A percentile compares a stretch with the other conserved stretches of the same genome.
Conservation (phyloP, 768 basidiomycete species). For the Boletus insuetus region DNA sequence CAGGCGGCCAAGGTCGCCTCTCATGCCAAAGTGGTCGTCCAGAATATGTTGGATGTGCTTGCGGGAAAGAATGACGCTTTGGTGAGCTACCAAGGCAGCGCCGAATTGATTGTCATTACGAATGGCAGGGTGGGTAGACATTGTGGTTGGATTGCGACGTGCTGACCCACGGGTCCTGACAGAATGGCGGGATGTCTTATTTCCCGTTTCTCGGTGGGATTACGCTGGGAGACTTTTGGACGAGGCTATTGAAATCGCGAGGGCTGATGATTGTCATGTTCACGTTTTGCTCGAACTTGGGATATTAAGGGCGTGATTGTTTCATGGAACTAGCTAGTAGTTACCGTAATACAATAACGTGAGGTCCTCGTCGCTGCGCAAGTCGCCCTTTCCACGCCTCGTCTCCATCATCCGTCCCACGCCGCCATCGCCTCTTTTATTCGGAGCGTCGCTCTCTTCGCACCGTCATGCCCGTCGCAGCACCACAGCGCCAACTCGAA, state of each 20-base stretch:
- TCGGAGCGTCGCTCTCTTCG: neutral
- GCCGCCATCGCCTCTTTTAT: neutral
- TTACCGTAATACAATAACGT: neutral
- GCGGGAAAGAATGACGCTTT: slow-evolving; percentile 31
- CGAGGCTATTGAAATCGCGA: slow-evolving; percentile 41
- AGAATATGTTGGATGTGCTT: slow-evolving; percentile 49
- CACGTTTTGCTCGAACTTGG: slow-evolving; percentile 27
- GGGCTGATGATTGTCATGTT: slow-evolving; percentile 21
- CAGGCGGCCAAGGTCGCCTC: slow-evolving; percentile 44
- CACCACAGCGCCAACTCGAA: slow-evolving; percentile 17
- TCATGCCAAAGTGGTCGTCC: slow-evolving; percentile 45
- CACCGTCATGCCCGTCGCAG: slow-evolving; percentile 18
- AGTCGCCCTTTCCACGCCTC: slow-evolving; percentile 10
- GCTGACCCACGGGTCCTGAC: slow-evolving; percentile 1
- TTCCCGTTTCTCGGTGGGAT: slow-evolving; percentile 44
- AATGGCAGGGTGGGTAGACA: slow-evolving; percentile 47
- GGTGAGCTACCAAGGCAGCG: slow-evolving; percentile 47
- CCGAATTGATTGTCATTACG: slow-evolving; percentile 54
- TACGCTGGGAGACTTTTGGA: slow-evolving; percentile 42
- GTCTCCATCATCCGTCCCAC: slow-evolving; percentile 8
- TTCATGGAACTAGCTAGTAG: slow-evolving; percentile 11
- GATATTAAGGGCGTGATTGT: slow-evolving; percentile 28
- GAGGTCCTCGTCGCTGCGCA: neutral
- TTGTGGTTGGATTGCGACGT: neutral
- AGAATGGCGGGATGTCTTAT: slow-evolving; percentile 43